These are phyloP conservation scores for Trichoderma sp. DNA, from an alignment of 2,329 filamentous ascomycete species.

Conservation along the genomic window DNA sequence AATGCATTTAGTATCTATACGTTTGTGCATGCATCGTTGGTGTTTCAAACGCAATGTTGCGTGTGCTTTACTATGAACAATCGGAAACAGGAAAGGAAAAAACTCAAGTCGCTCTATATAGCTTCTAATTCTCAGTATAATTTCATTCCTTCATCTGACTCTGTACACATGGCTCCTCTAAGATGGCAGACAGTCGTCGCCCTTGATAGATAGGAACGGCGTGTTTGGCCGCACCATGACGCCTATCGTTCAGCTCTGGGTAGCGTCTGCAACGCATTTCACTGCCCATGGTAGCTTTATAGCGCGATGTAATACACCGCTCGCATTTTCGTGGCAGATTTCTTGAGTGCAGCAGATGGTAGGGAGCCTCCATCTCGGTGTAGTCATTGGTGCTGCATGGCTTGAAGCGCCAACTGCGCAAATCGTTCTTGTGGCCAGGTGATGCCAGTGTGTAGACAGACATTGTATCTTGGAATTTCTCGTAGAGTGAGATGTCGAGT, in stretches of 20 bases:
- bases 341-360: conserved; percentile 23
- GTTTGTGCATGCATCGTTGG: neutral
- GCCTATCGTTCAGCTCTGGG: neutral
- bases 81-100: neutral
- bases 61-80: neutral
- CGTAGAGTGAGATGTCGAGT: neutral
- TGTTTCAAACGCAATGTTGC: no score
- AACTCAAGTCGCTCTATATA: neutral
- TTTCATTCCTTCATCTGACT: neutral
- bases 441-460: conserved; percentile 28
- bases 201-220: no score
- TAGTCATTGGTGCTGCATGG: conserved; percentile 24
- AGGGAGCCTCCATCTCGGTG: conserved; percentile 14
- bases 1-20: neutral
- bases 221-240: neutral
- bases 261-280: conserved; percentile 8
- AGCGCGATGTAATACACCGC: conserved; percentile 25
- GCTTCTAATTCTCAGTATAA: neutral
- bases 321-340: conserved; percentile 25
- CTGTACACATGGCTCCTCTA: neutral
- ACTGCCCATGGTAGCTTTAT: conserved; percentile 20
- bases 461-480: conserved; percentile 23
- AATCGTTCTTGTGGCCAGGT: conserved; percentile 28
- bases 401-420: conserved; percentile 28
- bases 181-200: neutral